phyloP scores from a whole-genome alignment of 202 grass and related monocot species.

The Hordeum pubiflorum region DNA sequence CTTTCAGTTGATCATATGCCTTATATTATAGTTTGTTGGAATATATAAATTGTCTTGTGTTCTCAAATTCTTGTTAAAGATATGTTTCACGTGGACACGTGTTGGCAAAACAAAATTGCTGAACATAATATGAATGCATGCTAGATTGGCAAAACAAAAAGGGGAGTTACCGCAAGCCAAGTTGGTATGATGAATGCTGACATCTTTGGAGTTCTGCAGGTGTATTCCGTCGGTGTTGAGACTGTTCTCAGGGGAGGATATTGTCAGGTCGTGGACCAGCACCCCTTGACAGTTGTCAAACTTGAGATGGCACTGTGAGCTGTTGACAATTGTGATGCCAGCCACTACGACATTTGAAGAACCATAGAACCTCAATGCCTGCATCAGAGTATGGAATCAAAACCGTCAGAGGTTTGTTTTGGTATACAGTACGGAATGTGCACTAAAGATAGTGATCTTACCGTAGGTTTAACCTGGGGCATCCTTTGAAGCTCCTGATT shows the following conservation, averaged over 20 bases:
- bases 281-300: slow-evolving; percentile 88
- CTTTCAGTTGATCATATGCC: slow-evolving; percentile 27
- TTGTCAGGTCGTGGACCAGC: slow-evolving; percentile 66
- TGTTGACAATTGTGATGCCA: slow-evolving; percentile 96
- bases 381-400: slow-evolving; percentile 36
- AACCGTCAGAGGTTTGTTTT: slow-evolving; percentile 19
- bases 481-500: slow-evolving; percentile 51
- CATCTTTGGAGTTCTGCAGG: slow-evolving; percentile 93
- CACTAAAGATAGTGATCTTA: slow-evolving; percentile 33
- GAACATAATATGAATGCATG: slow-evolving; percentile 9
- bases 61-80: slow-evolving; percentile 18
- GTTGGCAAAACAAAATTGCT: slow-evolving; percentile 3
- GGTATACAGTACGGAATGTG: not conserved
- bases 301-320: slow-evolving; percentile 95
- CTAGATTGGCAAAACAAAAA: slow-evolving; percentile 6
- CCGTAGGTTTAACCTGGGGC: slow-evolving; percentile 86
- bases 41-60: not conserved
- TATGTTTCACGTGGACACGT: not conserved
- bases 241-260: slow-evolving; percentile 81
- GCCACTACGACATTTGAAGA: slow-evolving; percentile 78
- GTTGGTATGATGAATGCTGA: slow-evolving; percentile 85
- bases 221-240: slow-evolving; percentile 97
- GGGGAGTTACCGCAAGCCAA: slow-evolving; percentile 64
- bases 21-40: slow-evolving; percentile 6
- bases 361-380: slow-evolving; percentile 96